These are phyloP conservation scores for Citeromyces nyonsensis DNA, from an alignment of 805 yeast species.

Conservation along the genomic window DNA sequence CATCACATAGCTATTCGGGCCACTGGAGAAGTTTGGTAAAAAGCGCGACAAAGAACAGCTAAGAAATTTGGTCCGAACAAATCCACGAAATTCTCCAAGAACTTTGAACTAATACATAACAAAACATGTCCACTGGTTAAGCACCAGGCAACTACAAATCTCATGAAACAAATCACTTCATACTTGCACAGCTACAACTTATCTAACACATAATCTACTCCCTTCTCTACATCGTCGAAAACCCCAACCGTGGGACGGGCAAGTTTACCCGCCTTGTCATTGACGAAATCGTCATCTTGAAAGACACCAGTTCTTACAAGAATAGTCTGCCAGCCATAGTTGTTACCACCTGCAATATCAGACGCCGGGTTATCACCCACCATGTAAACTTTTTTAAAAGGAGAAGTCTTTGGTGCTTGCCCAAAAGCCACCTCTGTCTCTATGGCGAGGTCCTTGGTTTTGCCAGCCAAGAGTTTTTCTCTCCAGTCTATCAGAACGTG, in stretches of 20 bases:
- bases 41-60: no score
- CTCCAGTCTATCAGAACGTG: conserved; percentile 47
- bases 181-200: no score
- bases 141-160: no score
- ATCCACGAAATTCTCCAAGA: no score
- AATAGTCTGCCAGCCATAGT: conserved; percentile 79
- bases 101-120: no score
- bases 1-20: no score
- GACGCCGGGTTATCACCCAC: conserved; percentile 94
- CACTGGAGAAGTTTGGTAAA: no score
- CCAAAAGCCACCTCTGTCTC: conserved; percentile 26
- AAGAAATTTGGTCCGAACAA: no score
- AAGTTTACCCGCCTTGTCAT: conserved; percentile 5
- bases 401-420: conserved; percentile 19
- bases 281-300: conserved; percentile 31
- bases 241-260: conserved; percentile 34
- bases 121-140: no score
- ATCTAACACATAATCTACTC: conserved; percentile 17
- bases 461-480: conserved; percentile 14
- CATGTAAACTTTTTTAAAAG: conserved; percentile 68
- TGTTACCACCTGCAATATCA: conserved; percentile 82
- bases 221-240: conserved; percentile 28
- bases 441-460: background rate
- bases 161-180: conserved; percentile 3
- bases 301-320: conserved; percentile 85